phyloP scores from a whole-genome alignment of 208 protist genomes.

The Angomonas desouzai region DNA sequence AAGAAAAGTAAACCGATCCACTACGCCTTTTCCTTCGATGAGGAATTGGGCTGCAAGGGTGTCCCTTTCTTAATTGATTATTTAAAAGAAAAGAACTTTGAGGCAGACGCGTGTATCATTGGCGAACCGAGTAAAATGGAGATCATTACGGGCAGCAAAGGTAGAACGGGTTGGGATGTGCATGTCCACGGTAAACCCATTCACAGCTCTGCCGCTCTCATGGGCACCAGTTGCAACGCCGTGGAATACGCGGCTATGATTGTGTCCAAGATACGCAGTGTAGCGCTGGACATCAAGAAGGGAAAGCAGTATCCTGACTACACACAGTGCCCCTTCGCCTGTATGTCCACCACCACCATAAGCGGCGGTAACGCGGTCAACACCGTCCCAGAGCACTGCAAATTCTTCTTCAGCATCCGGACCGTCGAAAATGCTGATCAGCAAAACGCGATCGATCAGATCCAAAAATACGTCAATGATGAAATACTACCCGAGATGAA shows the following conservation, averaged over 20 bases:
- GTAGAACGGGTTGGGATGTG: constrained; percentile 23
- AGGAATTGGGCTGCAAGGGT: constrained; percentile 17
- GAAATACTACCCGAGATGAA: constrained; percentile 35
- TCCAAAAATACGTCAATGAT: constrained; percentile 33
- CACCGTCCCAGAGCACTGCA: constrained; percentile 52
- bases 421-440: constrained; percentile 25
- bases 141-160: constrained; percentile 31
- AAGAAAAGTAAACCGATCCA: constrained; percentile 31
- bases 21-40: constrained; percentile 32
- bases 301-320: constrained; percentile 13
- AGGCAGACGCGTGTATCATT: constrained; percentile 44
- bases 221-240: constrained; percentile 37
- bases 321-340: constrained; percentile 27
- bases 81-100: constrained; percentile 11
- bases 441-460: constrained; percentile 18
- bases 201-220: constrained; percentile 43
- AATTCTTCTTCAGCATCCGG: constrained; percentile 32
- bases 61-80: constrained; percentile 1
- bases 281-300: constrained; percentile 22
- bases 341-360: constrained; percentile 30
- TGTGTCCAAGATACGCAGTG: constrained; percentile 30
- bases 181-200: constrained; percentile 38
- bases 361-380: constrained; percentile 38
- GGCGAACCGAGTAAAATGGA: constrained; percentile 33
- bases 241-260: constrained; percentile 38